Evolutionary conservation across 495 filamentous ascomycete genomes (phyloP), one percentile per base, ranked within the genome.

Genomic region (Talaromyces trachyspermus): DNA sequence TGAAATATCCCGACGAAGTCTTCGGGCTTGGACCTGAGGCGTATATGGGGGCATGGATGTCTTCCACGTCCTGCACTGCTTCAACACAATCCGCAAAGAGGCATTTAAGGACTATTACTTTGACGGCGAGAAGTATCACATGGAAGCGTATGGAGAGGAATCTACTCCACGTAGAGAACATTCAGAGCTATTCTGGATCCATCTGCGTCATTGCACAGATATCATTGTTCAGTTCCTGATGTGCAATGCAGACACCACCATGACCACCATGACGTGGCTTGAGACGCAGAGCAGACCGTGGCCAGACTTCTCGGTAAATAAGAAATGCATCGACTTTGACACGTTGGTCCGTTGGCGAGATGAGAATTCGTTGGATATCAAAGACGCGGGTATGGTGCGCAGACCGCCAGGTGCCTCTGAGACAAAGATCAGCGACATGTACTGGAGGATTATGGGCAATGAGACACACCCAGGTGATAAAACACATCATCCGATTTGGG

Each of bases 21-120:
- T 68, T 61, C 51, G 58, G 58, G 7, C 40, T 68, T 15, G 64
- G 61, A 15, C 49, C 62, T 19, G 63, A 69, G 22, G 64, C 61
- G 0, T 66, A 66, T 37, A 55, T 66, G 26, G 64, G 52, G 45
- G 54, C 22, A 43, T 68, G 24, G 63, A 65, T 23, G 51, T 63
- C 4, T 66, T 60, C 44, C 64, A 66, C 46, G 56, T 60, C 38
- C 52, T 68, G 8, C 60, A 68, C 46, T 68, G 62, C 49, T 39
- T 67, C 18, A 64, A 69, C 23, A 36, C 56, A 7, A 51, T 69
- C 2, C 62, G 60, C 12, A 48, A 61, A 38, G 50, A 56, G 22
- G 58, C 57, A 11, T 68, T 64, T 36, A 44, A 51, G 17, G 56
- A 59, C 12, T 67, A 67, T 36, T 61, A 61, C 45, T 48, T 51